These are phyloP conservation scores for Exophiala mesophila DNA, from an alignment of 2,329 filamentous ascomycete genomes.

Conservation along the genomic window DNA sequence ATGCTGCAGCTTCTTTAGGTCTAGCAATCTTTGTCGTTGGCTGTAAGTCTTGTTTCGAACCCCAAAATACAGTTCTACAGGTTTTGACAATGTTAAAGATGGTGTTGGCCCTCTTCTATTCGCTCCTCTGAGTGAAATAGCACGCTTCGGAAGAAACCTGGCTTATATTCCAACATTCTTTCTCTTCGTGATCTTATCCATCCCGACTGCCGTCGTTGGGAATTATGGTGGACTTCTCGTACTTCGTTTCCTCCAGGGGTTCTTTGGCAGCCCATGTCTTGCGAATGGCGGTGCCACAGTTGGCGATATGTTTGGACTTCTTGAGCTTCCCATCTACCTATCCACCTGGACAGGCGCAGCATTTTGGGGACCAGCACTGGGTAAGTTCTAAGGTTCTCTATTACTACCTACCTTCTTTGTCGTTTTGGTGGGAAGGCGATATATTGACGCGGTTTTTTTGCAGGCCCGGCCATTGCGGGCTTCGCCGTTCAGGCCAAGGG, in stretches of 20 bases:
- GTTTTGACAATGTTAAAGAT: constrained; percentile 5
- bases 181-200: constrained; percentile 61
- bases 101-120: constrained; percentile 36
- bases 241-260: constrained; percentile 59
- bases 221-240: constrained; percentile 62
- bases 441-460: too few species aligned
- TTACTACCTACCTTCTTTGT: too few species aligned
- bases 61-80: neutral
- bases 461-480: constrained; percentile 51
- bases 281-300: constrained; percentile 51
- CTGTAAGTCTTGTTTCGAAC: constrained; percentile 37
- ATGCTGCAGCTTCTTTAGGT: constrained; percentile 16
- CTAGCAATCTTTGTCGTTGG: constrained; percentile 23
- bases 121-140: constrained; percentile 63
- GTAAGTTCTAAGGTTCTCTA: too few species aligned
- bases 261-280: constrained; percentile 61
- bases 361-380: constrained; percentile 49
- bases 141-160: constrained; percentile 60
- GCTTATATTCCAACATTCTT: constrained; percentile 64
- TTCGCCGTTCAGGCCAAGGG: constrained; percentile 53
- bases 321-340: constrained; percentile 54
- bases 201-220: constrained; percentile 59
- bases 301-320: constrained; percentile 47
- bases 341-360: constrained; percentile 52
- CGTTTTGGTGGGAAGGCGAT: too few species aligned